Evolutionary conservation across 1,284 basidiomycete species (phyloP).

Genomic region (Pisolithus thermaeus): DNA sequence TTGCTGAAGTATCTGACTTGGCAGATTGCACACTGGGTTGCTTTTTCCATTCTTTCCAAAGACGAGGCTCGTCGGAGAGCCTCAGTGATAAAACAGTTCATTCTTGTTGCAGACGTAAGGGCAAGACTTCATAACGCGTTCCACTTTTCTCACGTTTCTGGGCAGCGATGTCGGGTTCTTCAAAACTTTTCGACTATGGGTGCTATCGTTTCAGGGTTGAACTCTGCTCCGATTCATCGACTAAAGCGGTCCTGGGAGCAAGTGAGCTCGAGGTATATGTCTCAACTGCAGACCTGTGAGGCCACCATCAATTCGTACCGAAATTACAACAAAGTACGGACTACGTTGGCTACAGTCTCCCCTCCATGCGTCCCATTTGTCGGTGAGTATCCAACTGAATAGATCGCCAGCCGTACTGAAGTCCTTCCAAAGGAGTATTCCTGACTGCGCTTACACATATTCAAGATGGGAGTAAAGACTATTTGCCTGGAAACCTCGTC

Average conservation of each 20-base stretch:
- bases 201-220: constrained; percentile 74
- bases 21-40: constrained; percentile 70
- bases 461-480: constrained; percentile 78
- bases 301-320: constrained; percentile 62
- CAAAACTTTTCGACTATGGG: constrained; percentile 80
- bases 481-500: constrained; percentile 57
- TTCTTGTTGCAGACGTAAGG: constrained; percentile 70
- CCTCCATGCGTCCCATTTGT: constrained; percentile 84
- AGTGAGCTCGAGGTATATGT: constrained; percentile 47
- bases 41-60: constrained; percentile 64
- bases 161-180: constrained; percentile 60
- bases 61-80: constrained; percentile 69
- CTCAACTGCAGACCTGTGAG: constrained; percentile 44
- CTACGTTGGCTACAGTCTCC: constrained; percentile 57
- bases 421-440: constrained; percentile 54
- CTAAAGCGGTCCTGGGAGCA: constrained; percentile 77
- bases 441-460: constrained; percentile 78
- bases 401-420: background rate
- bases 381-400: constrained; percentile 39
- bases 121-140: background rate
- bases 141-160: constrained; percentile 7
- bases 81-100: constrained; percentile 69
- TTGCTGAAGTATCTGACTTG: background rate
- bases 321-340: constrained; percentile 73
- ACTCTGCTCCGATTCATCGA: constrained; percentile 70